Base-by-base conservation (phyloP, 2,329 filamentous ascomycete species). In the Tolypocladium pustulatum region DNA sequence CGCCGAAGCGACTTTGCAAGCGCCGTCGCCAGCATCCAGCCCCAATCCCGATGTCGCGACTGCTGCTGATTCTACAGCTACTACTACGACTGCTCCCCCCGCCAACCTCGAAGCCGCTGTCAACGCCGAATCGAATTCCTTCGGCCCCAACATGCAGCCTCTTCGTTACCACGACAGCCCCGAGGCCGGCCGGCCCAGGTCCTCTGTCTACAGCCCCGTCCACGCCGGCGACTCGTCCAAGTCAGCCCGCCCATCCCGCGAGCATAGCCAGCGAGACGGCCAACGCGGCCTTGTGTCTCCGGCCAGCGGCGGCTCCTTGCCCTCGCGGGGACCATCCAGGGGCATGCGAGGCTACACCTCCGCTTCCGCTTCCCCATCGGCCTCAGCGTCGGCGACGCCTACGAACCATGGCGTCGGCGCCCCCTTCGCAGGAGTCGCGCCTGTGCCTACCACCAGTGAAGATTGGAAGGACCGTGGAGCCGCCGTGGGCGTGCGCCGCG, bases 381-480 rank as follows among this genome's bases (percentile, higher is more conserved):
- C 62, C 27, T 41, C 49, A 6, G 30, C 49, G 20, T 20, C 27
- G 30, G 30, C 52, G 61, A 59, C 25, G 52, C 62, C 30, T 62
- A 43, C 66, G 57, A 65, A 65, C 55, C 69, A 64, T 22, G 60
- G 67, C 32, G 57, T 62, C 4, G 10, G 17, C 3, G 10, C 17
- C 30, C 61, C 67, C 10, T 72, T 70, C 65, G 72, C 70, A 2
- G 69, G 74, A 13, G 79, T 82, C 32, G 64, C 74, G 27, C 70
- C 73, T 4, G 68, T 76, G 25, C 75, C 77, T 1, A 72, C 74
- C 1, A 90, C 87, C 67, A 92, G 86, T 65, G 93, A 97, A 66
- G 93, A 97, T 63, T 97, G 94, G 94, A 90, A 96, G 73, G 93
- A 99, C 49, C 86, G 88, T 61, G 94, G 94, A 51, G 93, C 94